Evolutionary conservation across 2,329 filamentous ascomycete species (phyloP).

Genomic region (Calycina marina): DNA sequence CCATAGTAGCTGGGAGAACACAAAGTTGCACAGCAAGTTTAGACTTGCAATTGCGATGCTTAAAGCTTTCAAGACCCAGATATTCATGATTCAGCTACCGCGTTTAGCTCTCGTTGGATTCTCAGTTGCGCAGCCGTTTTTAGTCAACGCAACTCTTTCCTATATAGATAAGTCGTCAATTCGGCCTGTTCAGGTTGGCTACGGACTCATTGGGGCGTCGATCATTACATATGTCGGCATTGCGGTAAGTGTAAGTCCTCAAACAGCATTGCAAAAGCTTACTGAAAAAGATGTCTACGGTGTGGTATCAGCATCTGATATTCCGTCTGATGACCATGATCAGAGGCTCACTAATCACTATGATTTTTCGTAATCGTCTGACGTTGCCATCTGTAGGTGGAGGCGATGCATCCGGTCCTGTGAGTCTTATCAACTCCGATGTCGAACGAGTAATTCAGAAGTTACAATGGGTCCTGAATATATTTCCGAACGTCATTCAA

Average conservation of each 20-base stretch:
- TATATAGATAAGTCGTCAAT: not conserved
- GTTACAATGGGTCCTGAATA: not conserved
- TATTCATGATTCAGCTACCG: not conserved
- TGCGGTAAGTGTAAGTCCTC: not conserved
- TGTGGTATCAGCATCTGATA: not conserved
- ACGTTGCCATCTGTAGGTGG: not conserved
- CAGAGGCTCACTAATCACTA: not conserved
- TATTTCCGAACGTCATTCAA: not conserved
- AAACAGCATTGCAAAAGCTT: not conserved
- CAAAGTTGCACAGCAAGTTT: not conserved
- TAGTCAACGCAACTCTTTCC: not conserved
- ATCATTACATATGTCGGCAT: constrained; percentile 1
- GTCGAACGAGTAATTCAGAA: not conserved
- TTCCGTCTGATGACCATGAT: not conserved
- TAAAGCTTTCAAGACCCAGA: constrained; percentile 1
- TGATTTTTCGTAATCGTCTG: not conserved
- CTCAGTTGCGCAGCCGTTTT: constrained; percentile 1
- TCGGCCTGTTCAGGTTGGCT: not conserved
- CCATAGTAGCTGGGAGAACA: not conserved
- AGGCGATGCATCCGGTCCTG: not conserved
- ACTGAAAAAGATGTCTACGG: not conserved
- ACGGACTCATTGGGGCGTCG: constrained; percentile 1
- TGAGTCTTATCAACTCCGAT: not conserved
- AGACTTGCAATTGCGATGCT: not conserved
- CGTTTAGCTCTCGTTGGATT: constrained; percentile 1